phyloP scores from a whole-genome alignment of 2,329 filamentous ascomycete species.

The Chaetomiaceae sp. region DNA sequence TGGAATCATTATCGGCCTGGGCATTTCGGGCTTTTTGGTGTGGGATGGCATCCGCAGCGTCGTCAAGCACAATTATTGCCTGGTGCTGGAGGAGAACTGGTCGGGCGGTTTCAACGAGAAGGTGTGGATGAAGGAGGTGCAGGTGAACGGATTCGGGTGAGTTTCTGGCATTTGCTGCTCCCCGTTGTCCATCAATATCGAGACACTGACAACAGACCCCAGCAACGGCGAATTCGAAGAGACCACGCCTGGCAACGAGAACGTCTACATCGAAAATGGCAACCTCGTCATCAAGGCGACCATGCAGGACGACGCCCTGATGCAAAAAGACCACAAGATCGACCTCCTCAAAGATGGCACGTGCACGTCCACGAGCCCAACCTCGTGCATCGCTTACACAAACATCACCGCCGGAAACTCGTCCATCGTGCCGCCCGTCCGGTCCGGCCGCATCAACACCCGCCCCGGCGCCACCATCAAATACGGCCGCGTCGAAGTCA shows the following conservation, averaged over 20 bases:
- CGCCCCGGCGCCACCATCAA: slow-evolving; percentile 66
- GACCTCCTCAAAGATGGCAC: slow-evolving; percentile 62
- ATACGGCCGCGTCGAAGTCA: slow-evolving; percentile 78
- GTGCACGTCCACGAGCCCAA: slow-evolving; percentile 59
- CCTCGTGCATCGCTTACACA: slow-evolving; percentile 64
- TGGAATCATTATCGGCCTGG: slow-evolving; percentile 65
- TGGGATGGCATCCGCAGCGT: slow-evolving; percentile 72
- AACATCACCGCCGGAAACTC: slow-evolving; percentile 68
- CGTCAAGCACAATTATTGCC: slow-evolving; percentile 69
- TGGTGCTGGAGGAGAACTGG: slow-evolving; percentile 64
- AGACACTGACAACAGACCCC: neutral
- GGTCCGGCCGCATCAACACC: slow-evolving; percentile 74
- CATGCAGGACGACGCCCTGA: slow-evolving; percentile 62
- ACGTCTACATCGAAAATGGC: slow-evolving; percentile 67
- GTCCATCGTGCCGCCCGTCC: slow-evolving; percentile 71
- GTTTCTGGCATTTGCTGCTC: no score
- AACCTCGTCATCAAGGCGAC: slow-evolving; percentile 72
- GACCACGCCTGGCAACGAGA: slow-evolving; percentile 68
- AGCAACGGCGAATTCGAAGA: slow-evolving; percentile 79
- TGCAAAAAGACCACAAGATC: slow-evolving; percentile 63
- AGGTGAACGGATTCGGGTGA: slow-evolving; percentile 72
- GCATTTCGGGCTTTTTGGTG: slow-evolving; percentile 64
- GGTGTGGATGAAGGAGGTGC: slow-evolving; percentile 70
- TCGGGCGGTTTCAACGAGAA: slow-evolving; percentile 52
- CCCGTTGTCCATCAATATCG: no score